Conservation (phyloP, 2,329 filamentous ascomycete species). For the Colletotrichum sp. region DNA sequence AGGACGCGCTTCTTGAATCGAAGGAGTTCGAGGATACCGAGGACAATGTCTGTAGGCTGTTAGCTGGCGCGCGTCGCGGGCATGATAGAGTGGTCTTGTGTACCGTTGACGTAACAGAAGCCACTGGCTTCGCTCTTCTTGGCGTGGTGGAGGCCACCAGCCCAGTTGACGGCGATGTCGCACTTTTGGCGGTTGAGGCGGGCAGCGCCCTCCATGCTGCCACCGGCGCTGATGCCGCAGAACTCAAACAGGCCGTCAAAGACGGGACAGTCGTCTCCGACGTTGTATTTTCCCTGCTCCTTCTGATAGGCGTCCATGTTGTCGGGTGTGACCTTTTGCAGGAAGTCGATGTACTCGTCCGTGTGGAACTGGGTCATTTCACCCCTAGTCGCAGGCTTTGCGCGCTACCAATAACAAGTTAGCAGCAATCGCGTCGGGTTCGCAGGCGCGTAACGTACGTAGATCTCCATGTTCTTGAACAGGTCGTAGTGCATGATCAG, state of each 20-base stretch:
- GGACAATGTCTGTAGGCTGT: constrained; percentile 79
- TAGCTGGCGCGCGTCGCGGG: not conserved
- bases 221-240: constrained; percentile 92
- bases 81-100: not conserved
- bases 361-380: constrained; percentile 96
- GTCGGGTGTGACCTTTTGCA: constrained; percentile 94
- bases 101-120: constrained; percentile 98
- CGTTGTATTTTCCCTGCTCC: constrained; percentile 93
- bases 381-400: constrained; percentile 84
- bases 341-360: constrained; percentile 93
- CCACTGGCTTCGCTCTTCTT: constrained; percentile 96
- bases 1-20: constrained; percentile 93
- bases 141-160: constrained; percentile 93
- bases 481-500: constrained; percentile 95
- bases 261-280: constrained; percentile 95
- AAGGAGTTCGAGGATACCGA: constrained; percentile 91
- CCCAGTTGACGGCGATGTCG: constrained; percentile 98
- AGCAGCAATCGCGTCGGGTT: constrained; percentile 24
- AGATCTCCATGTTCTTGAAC: constrained; percentile 96
- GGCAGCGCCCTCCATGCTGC: constrained; percentile 90
- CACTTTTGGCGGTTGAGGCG: constrained; percentile 90
- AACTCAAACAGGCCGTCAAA: constrained; percentile 99
- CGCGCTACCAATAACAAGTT: constrained; percentile 58
- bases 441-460: constrained; percentile 64
- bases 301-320: constrained; percentile 95